Conservation (phyloP, 768 basidiomycete genomes). For the Boletus rubroflammeus region DNA sequence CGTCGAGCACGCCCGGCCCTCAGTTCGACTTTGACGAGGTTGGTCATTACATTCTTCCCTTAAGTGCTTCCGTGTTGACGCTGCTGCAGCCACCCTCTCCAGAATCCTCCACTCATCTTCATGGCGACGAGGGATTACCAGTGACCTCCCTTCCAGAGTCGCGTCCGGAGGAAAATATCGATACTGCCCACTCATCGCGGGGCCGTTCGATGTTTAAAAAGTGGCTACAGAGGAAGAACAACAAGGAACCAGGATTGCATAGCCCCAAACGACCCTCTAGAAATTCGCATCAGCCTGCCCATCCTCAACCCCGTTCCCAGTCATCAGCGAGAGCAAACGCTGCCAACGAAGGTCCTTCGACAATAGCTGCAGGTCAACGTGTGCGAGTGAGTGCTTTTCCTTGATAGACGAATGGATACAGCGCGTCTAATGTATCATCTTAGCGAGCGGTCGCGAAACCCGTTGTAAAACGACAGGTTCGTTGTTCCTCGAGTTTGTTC, state of each 20-base stretch:
- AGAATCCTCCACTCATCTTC: neutral
- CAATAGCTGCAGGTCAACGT: neutral
- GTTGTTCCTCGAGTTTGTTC: neutral
- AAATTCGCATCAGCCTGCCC: neutral
- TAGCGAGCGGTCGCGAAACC: neutral
- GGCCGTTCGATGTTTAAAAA: neutral
- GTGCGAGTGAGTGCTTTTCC: neutral
- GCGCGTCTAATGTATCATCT: neutral
- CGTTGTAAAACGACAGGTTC: neutral
- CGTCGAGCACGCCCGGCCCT: neutral
- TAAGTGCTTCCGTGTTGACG: neutral
- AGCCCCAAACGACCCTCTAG: neutral
- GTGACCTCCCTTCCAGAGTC: too few species aligned
- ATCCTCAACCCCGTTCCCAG: neutral
- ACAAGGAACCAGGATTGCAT: too few species aligned
- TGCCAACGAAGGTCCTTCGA: neutral
- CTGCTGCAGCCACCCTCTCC: neutral
- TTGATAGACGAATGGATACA: neutral
- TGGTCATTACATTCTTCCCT: neutral
- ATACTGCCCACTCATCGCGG: neutral
- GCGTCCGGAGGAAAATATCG: neutral
- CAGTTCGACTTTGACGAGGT: neutral
- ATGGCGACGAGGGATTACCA: neutral
- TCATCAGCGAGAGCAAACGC: neutral
- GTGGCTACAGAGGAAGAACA: neutral